phyloP scores from a whole-genome alignment of 352 stramenopile species.

The Phytophthora sojae region DNA sequence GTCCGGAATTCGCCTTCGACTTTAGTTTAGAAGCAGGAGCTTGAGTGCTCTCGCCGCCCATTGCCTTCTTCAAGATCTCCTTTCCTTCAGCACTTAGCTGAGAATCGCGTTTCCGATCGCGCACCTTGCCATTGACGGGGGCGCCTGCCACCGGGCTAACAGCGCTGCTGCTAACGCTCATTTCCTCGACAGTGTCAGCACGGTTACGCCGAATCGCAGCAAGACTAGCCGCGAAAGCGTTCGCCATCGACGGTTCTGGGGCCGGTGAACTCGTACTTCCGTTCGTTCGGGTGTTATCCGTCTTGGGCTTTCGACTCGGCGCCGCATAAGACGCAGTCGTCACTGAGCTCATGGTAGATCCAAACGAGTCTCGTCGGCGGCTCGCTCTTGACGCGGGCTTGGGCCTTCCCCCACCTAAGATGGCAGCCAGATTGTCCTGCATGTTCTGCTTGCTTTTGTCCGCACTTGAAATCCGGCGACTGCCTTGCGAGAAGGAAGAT shows the following conservation, averaged over 20 bases:
- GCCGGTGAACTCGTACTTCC: conserved; percentile 20
- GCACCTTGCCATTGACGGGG: conserved; percentile 27
- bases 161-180: conserved; percentile 20
- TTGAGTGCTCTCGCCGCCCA: conserved; percentile 37
- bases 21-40: conserved; percentile 30
- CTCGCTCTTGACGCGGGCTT: conserved; percentile 33
- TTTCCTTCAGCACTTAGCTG: conserved; percentile 85
- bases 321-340: conserved; percentile 29
- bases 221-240: conserved; percentile 78
- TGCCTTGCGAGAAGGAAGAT: conserved; percentile 56
- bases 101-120: conserved; percentile 70
- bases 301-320: conserved; percentile 35
- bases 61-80: conserved; percentile 74
- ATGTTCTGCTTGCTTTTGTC: conserved; percentile 51
- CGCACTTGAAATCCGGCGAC: conserved; percentile 45
- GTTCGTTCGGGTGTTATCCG: conserved; percentile 18
- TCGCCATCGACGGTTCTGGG: conserved; percentile 52
- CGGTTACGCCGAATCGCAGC: conserved; percentile 78
- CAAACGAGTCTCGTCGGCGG: conserved; percentile 59
- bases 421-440: conserved; percentile 70
- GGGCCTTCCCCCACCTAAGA: conserved; percentile 60
- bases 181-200: conserved; percentile 68
- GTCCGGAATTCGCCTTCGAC: conserved; percentile 36
- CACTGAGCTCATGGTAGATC: conserved; percentile 47
- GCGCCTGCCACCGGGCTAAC: conserved; percentile 27